Evolutionary conservation across 495 filamentous ascomycete genomes (phyloP), one percentile per base, ranked within the genome.

Genomic region (Aspergillus leporis): DNA sequence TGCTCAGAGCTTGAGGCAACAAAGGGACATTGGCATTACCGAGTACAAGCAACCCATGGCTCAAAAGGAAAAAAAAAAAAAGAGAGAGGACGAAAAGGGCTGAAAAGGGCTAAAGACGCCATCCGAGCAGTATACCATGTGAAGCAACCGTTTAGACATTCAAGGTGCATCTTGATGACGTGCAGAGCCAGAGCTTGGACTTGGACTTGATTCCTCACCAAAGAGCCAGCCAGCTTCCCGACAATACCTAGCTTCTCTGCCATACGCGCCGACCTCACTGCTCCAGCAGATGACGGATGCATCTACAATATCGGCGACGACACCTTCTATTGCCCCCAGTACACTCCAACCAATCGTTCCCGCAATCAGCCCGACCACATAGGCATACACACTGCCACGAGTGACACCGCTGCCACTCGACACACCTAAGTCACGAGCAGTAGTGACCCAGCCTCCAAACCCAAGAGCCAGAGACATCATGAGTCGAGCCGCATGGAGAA

Each of bases 401-500:
- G 87, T 72, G 0, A 81, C 76, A 28, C 80, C 83, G 40, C 80
- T 74, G 19, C 72, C 60, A 30, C 79, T 80, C 38, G 80, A 75
- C 18, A 89, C 74, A 23, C 72, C 73, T 13, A 95, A 74, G 69
- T 86, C 85, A 48, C 88, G 84, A 18, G 94, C 91, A 31, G 92
- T 93, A 53, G 88, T 88, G n/a, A 98, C 91, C 94, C 94, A 98
- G 25, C 90, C 94, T n/a, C 90, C 93, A 67, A 97, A 93, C 1
- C 94, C 95, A 28, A 98, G 80, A 2, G 89, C 89, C 38, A 90
- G 82, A 7, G 91, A 90, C 82, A 95, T 95, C 63, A 97, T 90
- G 63, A 90, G 88, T 19, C 94, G 83, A 18, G 90, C 91, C 19
- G 94, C 93, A 62, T 95, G 89, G 13, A 98, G 85, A 19, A 98